Evolutionary conservation across 1,284 basidiomycete genomes (phyloP).

Genomic region (Melampsora medusae): DNA sequence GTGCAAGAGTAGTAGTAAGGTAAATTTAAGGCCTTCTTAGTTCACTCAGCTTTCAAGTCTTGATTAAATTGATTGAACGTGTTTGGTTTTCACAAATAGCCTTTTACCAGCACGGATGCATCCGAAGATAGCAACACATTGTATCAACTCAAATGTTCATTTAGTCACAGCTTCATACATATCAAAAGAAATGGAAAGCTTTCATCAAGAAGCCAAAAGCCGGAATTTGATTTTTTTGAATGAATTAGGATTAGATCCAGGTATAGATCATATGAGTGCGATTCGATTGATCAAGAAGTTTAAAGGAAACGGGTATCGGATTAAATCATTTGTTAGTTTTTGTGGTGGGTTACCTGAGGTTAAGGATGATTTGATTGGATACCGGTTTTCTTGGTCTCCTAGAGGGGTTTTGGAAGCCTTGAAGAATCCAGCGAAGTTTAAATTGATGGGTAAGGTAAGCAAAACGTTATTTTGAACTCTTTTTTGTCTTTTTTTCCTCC

Average conservation of each 20-base stretch:
- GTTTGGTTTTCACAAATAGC: slow-evolving; percentile 58
- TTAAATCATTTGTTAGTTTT: slow-evolving; percentile 79
- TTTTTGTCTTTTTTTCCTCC: too few relatives aligned
- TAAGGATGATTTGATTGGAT: slow-evolving; percentile 63
- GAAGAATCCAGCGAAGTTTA: slow-evolving; percentile 72
- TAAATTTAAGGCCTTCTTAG: slow-evolving; percentile 50
- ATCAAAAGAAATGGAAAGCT: slow-evolving; percentile 71
- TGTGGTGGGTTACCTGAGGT: slow-evolving; percentile 85
- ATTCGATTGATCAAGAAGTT: slow-evolving; percentile 69
- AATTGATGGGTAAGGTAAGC: slow-evolving; percentile 63
- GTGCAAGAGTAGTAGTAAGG: slow-evolving; percentile 69
- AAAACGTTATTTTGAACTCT: too few relatives aligned
- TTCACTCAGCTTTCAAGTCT: neutral
- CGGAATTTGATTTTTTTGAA: slow-evolving; percentile 76
- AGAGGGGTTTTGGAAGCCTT: slow-evolving; percentile 81
- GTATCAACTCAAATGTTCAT: slow-evolving; percentile 71
- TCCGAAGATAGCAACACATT: slow-evolving; percentile 69
- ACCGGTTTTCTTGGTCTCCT: slow-evolving; percentile 95
- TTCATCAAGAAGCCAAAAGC: slow-evolving; percentile 69
- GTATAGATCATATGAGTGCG: slow-evolving; percentile 91
- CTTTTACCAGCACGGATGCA: slow-evolving; percentile 78
- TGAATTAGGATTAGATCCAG: slow-evolving; percentile 90
- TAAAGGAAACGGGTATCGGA: slow-evolving; percentile 63
- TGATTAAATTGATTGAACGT: neutral
- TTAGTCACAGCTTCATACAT: slow-evolving; percentile 91